Evolutionary conservation across 2,329 filamentous ascomycete genomes (phyloP).

Genomic region (Corniculantispora saksenae): DNA sequence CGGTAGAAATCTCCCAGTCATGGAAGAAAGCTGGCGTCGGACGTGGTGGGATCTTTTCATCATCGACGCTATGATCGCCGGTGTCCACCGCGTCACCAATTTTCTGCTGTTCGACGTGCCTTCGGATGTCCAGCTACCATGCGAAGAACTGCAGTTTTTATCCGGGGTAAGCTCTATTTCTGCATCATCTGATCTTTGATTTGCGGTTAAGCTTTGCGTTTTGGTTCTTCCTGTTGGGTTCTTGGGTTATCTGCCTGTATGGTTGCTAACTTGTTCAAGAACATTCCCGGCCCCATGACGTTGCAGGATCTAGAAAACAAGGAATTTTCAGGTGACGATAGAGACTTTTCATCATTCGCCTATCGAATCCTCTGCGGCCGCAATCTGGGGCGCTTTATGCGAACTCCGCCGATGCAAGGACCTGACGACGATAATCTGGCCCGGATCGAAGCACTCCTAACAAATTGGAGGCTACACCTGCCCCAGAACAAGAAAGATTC

Average conservation of each 20-base stretch:
- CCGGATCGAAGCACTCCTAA: constrained; percentile 54
- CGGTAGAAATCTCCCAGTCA: constrained; percentile 62
- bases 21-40: constrained; percentile 81
- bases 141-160: constrained; percentile 75
- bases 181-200: no score
- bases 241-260: constrained; percentile 13
- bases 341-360: constrained; percentile 78
- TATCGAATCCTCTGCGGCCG: constrained; percentile 82
- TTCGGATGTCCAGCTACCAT: constrained; percentile 73
- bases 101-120: constrained; percentile 68
- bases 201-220: neutral
- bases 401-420: constrained; percentile 51
- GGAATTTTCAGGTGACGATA: constrained; percentile 70
- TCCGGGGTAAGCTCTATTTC: constrained; percentile 49
- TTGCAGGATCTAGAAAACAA: constrained; percentile 75
- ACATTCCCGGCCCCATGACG: constrained; percentile 59
- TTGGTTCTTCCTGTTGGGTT: neutral
- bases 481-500: constrained; percentile 71
- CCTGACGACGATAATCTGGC: constrained; percentile 55
- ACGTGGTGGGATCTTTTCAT: constrained; percentile 89
- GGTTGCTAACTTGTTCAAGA: constrained; percentile 38
- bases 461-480: constrained; percentile 79
- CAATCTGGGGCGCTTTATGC: constrained; percentile 76
- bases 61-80: constrained; percentile 82
- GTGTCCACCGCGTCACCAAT: constrained; percentile 71